Conservation (phyloP, 2,329 filamentous ascomycete species). For the Zarea fungicola region DNA sequence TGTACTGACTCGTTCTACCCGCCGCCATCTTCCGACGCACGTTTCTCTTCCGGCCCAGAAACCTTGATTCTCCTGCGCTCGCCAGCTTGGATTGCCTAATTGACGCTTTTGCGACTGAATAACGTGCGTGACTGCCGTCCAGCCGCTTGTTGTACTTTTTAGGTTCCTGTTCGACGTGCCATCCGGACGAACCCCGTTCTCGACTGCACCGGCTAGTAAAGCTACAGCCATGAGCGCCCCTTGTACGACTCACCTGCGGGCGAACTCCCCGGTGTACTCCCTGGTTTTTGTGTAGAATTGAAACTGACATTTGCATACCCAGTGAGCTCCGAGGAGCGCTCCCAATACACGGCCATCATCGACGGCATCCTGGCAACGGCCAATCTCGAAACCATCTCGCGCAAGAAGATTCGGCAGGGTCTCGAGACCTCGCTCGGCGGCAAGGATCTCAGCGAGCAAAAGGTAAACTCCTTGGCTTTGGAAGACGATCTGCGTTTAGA, state of each 20-base stretch:
- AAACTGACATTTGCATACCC: constrained; percentile 10
- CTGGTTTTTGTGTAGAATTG: not conserved
- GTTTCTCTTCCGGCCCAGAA: not conserved
- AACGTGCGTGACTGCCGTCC: not conserved
- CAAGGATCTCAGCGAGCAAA: constrained; percentile 54
- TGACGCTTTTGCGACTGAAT: not conserved
- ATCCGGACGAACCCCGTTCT: not conserved
- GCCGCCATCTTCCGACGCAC: constrained; percentile 5
- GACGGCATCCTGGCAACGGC: constrained; percentile 53
- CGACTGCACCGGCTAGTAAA: not conserved
- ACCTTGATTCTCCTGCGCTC: not conserved
- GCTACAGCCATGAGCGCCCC: constrained; percentile 20
- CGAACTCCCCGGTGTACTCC: not conserved
- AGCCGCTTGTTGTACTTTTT: not conserved
- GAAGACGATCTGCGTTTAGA: no score
- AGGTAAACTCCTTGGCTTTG: no score
- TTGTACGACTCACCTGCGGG: constrained; percentile 17
- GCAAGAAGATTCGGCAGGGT: constrained; percentile 56
- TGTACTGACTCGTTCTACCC: constrained; percentile 12
- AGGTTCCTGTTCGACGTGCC: not conserved
- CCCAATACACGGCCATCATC: constrained; percentile 53
- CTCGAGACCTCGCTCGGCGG: constrained; percentile 50
- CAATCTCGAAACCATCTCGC: constrained; percentile 57
- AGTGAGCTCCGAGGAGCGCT: constrained; percentile 48
- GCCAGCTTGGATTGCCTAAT: not conserved